These are phyloP conservation scores for Juncus inflexus DNA, from an alignment of 176 grass and related monocot genomes.

Conservation along the genomic window DNA sequence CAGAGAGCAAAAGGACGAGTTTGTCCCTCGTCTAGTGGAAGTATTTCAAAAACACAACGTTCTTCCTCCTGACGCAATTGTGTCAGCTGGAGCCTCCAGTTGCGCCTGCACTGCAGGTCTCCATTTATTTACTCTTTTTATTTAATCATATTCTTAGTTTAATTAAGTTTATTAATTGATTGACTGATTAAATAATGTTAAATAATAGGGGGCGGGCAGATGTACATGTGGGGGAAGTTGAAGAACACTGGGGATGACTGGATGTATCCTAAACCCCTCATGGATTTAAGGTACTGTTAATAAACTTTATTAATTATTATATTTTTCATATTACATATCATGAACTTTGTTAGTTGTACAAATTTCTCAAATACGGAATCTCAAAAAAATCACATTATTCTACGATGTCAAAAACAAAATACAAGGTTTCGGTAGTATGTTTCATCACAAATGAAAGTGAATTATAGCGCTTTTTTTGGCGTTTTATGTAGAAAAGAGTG, in stretches of 20 bases:
- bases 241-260: conserved; percentile 91
- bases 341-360: too few species aligned
- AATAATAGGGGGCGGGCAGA: conserved; percentile 64
- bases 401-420: too few species aligned
- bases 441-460: too few species aligned
- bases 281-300: conserved; percentile 77
- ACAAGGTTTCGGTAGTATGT: too few species aligned
- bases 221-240: conserved; percentile 99
- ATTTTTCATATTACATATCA: too few species aligned
- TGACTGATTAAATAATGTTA: neutral
- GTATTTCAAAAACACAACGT: conserved; percentile 82
- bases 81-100: conserved; percentile 81
- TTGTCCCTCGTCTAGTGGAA: conserved; percentile 83
- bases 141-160: neutral
- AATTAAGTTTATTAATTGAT: neutral
- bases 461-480: too few species aligned
- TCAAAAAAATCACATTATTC: too few species aligned
- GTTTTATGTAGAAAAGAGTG: too few species aligned
- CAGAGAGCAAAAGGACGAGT: conserved; percentile 97
- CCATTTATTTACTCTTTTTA: conserved; percentile 10
- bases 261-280: conserved; percentile 98
- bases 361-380: too few species aligned
- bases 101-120: conserved; percentile 93
- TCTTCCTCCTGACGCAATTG: conserved; percentile 66
- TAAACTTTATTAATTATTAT: conserved; percentile 20